These are phyloP conservation scores for Lichtheimia hyalospora DNA, from an alignment of 371 early-diverging fungal genomes.

Conservation along the genomic window DNA sequence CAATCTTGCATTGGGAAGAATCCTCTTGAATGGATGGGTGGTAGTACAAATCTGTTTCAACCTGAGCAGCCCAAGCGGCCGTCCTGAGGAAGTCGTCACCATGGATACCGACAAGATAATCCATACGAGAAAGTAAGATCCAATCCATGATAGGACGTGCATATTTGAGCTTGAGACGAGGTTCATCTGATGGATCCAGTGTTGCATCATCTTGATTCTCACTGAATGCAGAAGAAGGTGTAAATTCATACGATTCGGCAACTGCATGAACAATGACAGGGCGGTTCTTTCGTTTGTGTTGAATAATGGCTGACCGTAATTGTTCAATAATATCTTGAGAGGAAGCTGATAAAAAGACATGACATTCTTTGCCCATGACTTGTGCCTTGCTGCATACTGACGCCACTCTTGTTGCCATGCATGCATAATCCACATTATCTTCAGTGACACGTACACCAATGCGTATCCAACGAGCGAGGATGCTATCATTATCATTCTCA, in stretches of 20 bases:
- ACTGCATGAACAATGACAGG: conserved; percentile 25
- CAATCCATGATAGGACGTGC: conserved; percentile 46
- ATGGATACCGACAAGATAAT: conserved; percentile 35
- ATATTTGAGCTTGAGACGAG: conserved; percentile 21
- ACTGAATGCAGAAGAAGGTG: conserved; percentile 6
- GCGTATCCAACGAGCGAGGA: conserved; percentile 29
- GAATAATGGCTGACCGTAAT: conserved; percentile 11
- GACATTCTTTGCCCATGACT: conserved; percentile 20
- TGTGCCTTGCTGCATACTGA: conserved; percentile 21
- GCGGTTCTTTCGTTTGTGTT: background rate
- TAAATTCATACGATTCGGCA: conserved; percentile 23
- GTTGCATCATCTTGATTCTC: conserved; percentile 1
- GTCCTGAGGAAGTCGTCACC: conserved; percentile 30
- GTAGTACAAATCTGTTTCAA: conserved; percentile 27
- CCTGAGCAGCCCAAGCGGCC: conserved; percentile 51
- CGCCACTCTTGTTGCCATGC: conserved; percentile 21
- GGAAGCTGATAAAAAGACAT: conserved; percentile 31
- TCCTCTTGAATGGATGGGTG: background rate
- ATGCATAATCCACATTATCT: conserved; percentile 4
- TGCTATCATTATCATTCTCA: background rate
- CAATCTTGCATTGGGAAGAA: conserved; percentile 4
- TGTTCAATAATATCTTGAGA: conserved; percentile 2
- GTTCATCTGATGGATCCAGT: conserved; percentile 17
- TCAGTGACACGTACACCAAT: conserved; percentile 28
- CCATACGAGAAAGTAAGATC: conserved; percentile 44